Base-by-base conservation (phyloP, 129 eudicot genomes). In the Centaurea solstitialis region DNA sequence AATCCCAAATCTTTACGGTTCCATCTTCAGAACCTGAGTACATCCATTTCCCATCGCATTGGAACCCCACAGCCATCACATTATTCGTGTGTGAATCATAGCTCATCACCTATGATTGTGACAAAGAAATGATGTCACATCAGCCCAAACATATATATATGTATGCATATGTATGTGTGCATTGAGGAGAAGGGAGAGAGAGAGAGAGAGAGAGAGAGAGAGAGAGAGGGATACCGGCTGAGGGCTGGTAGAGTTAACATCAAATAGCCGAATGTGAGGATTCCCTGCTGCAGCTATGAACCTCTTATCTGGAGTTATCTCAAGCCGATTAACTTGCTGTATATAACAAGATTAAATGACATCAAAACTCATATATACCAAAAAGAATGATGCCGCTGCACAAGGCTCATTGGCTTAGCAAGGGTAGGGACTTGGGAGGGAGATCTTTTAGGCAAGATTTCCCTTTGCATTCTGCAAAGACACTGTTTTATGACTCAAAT, bases 21-120 rank as follows among this genome's bases (percentile, higher is more conserved):
- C 98, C 99, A 83, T 95, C 99, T 82, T 95, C 99, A 38, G 99
- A 95, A 69, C 99, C 99, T 26, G 99, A 95, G 72, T 95, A 95
- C 99, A 95, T 95, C 99, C 99, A 95, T 75, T 88, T 91, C 72
- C 98, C 98, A 85, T 93, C 99, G 77, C 97, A 88, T 71, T 90
- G 97, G 72, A 95, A 95, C 61, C 99, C 99, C 80, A 95, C 98
- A 66, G 99, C 98, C 98, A 91, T 95, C 21, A 95, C 99, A 81
- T 95, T 95, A 80, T 82, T 91, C 4, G 99, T 93, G 86, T 95
- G 99, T 68, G 99, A 91, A 80, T 95, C 99, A 82, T 89, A 95
- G 90, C 98, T 95, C 99, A 90, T 89, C 82, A 94, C 93, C 99
- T 94, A 89, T 37, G 73, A 90, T 75, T 26, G 61, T 30, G 45